Evolutionary conservation across 2,329 filamentous ascomycete genomes (phyloP).

Genomic region (Colletotrichum sp.): DNA sequence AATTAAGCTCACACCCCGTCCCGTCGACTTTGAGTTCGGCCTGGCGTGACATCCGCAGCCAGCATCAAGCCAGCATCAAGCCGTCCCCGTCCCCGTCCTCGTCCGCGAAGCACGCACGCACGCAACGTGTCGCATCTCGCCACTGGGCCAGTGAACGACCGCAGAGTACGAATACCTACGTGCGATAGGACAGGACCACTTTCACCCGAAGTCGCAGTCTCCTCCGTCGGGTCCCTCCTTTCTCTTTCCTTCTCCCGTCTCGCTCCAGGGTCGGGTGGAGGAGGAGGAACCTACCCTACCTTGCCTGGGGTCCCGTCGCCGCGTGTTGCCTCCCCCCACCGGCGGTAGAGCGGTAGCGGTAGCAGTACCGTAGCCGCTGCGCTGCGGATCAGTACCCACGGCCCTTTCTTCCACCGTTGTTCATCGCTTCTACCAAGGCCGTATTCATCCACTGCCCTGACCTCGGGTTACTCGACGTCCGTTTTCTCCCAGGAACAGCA

Average conservation of each 20-base stretch:
- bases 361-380: not conserved
- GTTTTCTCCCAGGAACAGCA: not conserved
- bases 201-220: slow-evolving; percentile 18
- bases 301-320: not conserved
- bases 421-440: not conserved
- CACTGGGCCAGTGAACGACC: not conserved
- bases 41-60: slow-evolving; percentile 1
- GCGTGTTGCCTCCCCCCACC: not conserved
- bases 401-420: not conserved
- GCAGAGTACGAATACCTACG: not conserved
- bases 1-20: slow-evolving; percentile 18
- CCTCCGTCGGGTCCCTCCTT: not conserved
- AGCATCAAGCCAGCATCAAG: not conserved
- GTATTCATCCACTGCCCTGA: not conserved
- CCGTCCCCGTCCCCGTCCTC: not conserved
- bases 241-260: not conserved
- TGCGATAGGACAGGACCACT: slow-evolving; percentile 6
- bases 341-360: not conserved
- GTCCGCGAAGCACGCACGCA: not conserved
- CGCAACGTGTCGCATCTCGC: not conserved
- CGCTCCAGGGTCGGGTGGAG: not conserved
- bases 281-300: not conserved
- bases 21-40: not conserved
- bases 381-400: not conserved
- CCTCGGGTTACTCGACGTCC: not conserved